Conservation (phyloP, 2,329 filamentous ascomycete species). For the Chlorencoelia australis region DNA sequence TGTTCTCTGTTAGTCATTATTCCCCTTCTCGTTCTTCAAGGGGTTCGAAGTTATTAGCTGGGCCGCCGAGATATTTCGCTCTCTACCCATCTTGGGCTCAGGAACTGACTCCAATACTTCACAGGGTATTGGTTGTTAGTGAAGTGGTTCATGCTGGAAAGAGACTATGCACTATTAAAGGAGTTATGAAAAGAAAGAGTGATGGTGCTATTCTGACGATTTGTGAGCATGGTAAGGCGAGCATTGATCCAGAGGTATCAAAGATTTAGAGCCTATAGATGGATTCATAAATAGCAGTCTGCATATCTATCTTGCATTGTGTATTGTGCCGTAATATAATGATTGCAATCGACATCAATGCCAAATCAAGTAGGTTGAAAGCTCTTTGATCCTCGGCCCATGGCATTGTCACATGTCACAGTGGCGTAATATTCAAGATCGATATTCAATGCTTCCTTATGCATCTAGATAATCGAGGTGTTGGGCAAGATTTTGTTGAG, state of each 20-base stretch:
- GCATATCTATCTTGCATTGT: too few species aligned
- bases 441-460: neutral
- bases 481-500: too few species aligned
- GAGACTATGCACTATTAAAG: slow-evolving; percentile 41
- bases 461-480: too few species aligned
- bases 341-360: neutral
- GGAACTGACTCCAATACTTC: too few species aligned
- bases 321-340: neutral
- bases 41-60: too few species aligned
- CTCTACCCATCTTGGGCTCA: too few species aligned
- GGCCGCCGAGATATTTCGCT: too few species aligned
- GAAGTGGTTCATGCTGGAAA: slow-evolving; percentile 51
- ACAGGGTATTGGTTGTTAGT: slow-evolving; percentile 44
- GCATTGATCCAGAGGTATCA: slow-evolving; percentile 36
- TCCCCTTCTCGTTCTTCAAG: too few species aligned
- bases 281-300: too few species aligned
- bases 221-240: slow-evolving; percentile 57
- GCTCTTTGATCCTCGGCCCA: neutral
- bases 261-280: slow-evolving; percentile 8
- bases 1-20: too few species aligned
- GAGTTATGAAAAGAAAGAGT: slow-evolving; percentile 42
- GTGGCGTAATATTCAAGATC: neutral
- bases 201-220: slow-evolving; percentile 44
- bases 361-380: neutral
- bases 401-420: neutral